phyloP scores from a whole-genome alignment of 768 basidiomycete species.

The Phanerochaete sordida region DNA sequence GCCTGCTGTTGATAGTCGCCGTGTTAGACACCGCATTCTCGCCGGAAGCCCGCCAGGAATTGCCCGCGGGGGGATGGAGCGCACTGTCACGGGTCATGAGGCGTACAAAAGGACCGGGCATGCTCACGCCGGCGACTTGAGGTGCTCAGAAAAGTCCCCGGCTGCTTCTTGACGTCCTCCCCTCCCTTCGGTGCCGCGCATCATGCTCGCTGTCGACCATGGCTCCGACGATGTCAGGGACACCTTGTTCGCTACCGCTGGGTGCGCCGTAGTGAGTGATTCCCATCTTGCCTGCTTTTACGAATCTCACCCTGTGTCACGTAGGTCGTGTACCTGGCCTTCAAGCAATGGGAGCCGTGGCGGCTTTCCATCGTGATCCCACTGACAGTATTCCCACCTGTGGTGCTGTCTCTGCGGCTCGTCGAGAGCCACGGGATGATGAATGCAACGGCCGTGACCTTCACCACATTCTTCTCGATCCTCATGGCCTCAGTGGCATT shows the following conservation, averaged over 20 bases:
- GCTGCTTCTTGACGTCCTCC: no score
- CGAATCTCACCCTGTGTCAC: no score
- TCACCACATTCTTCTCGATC: background rate
- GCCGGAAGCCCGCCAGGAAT: no score
- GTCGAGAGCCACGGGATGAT: background rate
- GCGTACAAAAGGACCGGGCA: no score
- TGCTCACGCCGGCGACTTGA: no score
- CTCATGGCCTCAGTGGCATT: constrained; percentile 8
- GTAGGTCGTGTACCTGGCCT: constrained; percentile 1
- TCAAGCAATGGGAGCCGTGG: constrained; percentile 7
- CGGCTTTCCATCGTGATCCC: background rate
- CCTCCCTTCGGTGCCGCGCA: no score
- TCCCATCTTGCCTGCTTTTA: background rate
- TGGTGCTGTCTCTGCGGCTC: background rate
- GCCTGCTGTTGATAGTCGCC: no score
- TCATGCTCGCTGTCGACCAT: background rate
- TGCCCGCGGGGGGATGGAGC: no score
- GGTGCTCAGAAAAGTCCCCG: no score
- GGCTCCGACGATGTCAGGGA: background rate
- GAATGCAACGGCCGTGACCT: background rate
- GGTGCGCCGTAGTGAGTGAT: background rate
- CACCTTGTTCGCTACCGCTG: background rate
- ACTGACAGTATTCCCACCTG: background rate
- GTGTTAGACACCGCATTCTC: no score
- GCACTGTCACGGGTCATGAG: no score